Base-by-base conservation (phyloP, 768 basidiomycete genomes). In the Boletus reticuloceps region DNA sequence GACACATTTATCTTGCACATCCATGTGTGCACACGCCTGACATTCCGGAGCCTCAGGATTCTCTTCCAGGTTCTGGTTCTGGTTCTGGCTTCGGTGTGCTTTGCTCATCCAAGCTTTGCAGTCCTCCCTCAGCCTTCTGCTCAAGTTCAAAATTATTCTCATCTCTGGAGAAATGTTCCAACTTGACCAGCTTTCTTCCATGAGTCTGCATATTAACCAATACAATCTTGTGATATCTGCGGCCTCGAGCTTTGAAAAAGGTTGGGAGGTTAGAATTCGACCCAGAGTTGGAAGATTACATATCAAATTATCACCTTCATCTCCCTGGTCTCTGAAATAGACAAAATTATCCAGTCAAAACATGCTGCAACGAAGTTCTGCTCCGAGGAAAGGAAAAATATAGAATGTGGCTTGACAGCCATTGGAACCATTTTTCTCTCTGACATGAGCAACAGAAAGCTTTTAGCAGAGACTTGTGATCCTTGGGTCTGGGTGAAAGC, bases 331-430 rank as follows among this genome's bases (percentile, higher is more conserved):
- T 41, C 13, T 10, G 6, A 10, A 8, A 42, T 0, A 9, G 12
- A 32, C 0, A 2, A 10, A 0, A 54, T 1, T 2, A 54, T 3
- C 53, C 57, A 58, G 11, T 55, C 27, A 1, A 50, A 55, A 17
- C 34, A 59, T 4, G 58, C 47, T 0, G 36, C n/a, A 0, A 37
- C 3, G 8, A 59, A 52, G 16, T 59, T 59, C 14, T 48, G 32
- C 5, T 56, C 19, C 0, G 50, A 56, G 40, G 14, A 56, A 19
- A 59, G 54, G 14, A 59, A 56, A 40, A 59, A 59, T 19, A 56
- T 41, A 0, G 50, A 48, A 10, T 59, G 42, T 0, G 47, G 58
- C 9, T 56, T 59, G 13, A 25, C 12, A 1, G 32, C 22, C 0
- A 55, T 36, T 2, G 42, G 50, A 16, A 59, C 14, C 5, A 56